A percentile compares a stretch with the other conserved stretches of the same genome.
Conservation (phyloP, 108 stramenopile species). For the Parietichytrium sp. region DNA sequence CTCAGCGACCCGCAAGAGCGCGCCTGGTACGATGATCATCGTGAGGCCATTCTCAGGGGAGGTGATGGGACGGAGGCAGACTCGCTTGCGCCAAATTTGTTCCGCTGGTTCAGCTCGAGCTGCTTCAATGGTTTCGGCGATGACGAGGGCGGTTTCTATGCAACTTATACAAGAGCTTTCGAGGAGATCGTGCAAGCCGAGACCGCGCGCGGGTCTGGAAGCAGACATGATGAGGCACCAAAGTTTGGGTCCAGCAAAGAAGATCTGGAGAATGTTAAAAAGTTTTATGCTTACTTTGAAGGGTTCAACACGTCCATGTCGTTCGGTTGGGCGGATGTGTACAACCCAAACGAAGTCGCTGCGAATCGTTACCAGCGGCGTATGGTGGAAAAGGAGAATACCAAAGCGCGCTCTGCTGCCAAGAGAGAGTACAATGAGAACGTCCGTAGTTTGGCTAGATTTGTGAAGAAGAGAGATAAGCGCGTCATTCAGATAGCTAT, state of each 20-base stretch:
- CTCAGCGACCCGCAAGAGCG: constrained; percentile 52
- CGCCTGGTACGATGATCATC: constrained; percentile 52
- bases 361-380: constrained; percentile 46
- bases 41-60: constrained; percentile 46
- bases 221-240: too few species aligned
- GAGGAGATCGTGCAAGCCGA: constrained; percentile 12
- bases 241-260: neutral
- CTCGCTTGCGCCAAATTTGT: constrained; percentile 19
- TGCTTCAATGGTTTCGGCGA: constrained; percentile 48
- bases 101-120: constrained; percentile 10
- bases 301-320: neutral
- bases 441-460: constrained; percentile 38
- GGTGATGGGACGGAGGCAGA: constrained; percentile 27
- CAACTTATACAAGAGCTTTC: constrained; percentile 43
- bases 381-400: constrained; percentile 45
- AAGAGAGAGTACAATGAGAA: constrained; percentile 37
- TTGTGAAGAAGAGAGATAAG: constrained; percentile 45
- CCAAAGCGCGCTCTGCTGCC: constrained; percentile 35
- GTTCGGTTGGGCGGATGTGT: constrained; percentile 48
- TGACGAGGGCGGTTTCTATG: constrained; percentile 45
- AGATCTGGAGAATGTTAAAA: constrained; percentile 3
- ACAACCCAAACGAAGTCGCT: constrained; percentile 48
- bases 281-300: constrained; percentile 42
- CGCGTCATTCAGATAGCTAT: constrained; percentile 5
- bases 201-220: neutral